phyloP scores from a whole-genome alignment of 345 rosid species.

The Euphorbia peplus region DNA sequence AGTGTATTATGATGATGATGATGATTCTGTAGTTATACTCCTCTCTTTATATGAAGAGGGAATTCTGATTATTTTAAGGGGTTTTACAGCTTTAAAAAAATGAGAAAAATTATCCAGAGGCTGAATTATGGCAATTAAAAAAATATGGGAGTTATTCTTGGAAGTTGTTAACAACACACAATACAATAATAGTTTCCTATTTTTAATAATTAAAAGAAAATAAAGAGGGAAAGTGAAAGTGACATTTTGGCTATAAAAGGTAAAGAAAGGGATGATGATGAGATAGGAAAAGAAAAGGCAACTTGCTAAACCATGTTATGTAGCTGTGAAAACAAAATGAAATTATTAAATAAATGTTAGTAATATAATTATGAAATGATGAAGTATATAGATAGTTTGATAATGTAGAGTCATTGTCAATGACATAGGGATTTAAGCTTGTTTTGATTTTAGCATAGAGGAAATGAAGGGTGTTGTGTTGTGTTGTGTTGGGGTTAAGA shows the following conservation, averaged over 20 bases:
- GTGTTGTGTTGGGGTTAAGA: slow-evolving; percentile 28
- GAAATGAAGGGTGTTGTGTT: too few relatives aligned
- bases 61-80: slow-evolving; percentile 16
- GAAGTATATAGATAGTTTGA: slow-evolving; percentile 4
- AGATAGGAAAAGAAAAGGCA: slow-evolving; percentile 9
- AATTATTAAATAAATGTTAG: too few relatives aligned
- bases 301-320: background rate
- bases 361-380: background rate
- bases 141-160: slow-evolving; percentile 1
- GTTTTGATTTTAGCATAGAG: too few relatives aligned
- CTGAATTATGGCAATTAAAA: background rate
- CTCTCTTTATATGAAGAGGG: slow-evolving; percentile 39
- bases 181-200: background rate
- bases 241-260: slow-evolving; percentile 14
- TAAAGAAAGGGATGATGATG: slow-evolving; percentile 15
- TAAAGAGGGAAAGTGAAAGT: background rate
- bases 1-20: slow-evolving; percentile 4
- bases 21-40: slow-evolving; percentile 32
- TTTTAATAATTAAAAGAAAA: background rate
- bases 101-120: background rate
- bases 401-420: slow-evolving; percentile 24
- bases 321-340: background rate
- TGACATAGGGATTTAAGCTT: too few relatives aligned
- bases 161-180: too few relatives aligned
- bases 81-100: background rate